These are phyloP conservation scores for Thielaviopsis cerberus DNA, from an alignment of 2,329 filamentous ascomycete genomes.

Conservation along the genomic window DNA sequence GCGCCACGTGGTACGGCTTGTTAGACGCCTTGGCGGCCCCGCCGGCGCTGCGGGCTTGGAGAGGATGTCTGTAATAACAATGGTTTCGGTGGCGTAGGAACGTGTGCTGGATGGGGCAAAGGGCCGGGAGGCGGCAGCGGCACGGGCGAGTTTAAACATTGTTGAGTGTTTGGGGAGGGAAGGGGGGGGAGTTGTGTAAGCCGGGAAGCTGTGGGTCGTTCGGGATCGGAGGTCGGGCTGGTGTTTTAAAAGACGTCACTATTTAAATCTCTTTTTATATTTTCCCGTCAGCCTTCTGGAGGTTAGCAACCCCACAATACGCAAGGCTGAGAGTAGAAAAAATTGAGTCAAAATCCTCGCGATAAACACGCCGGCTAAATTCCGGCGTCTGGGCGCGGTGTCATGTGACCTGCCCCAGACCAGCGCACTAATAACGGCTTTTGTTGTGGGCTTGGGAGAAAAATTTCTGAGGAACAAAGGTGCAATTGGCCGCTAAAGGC, in stretches of 20 bases:
- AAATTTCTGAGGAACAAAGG: background rate
- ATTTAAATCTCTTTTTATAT: background rate
- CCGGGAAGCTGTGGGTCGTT: background rate
- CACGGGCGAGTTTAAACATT: background rate
- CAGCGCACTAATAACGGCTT: background rate
- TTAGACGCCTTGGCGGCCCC: conserved; percentile 19
- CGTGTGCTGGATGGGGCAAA: conserved; percentile 10
- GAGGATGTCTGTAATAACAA: conserved; percentile 9
- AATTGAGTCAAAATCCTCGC: too few species aligned
- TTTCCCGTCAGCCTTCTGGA: background rate
- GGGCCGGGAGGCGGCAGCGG: conserved; percentile 4
- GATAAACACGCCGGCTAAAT: background rate
- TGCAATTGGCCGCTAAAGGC: too few species aligned
- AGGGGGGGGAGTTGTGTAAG: background rate
- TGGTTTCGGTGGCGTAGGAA: conserved; percentile 12
- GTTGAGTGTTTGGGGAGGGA: background rate
- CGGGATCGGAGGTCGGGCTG: background rate
- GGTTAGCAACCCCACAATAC: background rate
- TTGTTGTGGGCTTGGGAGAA: background rate
- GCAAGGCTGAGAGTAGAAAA: background rate
- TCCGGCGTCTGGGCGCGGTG: background rate
- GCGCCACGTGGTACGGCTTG: conserved; percentile 48
- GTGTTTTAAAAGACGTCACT: background rate
- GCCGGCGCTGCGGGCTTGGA: conserved; percentile 6
- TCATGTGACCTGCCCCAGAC: background rate